Evolutionary conservation across 73 alveolate species (phyloP).

Genomic region (Diophrys sp.): DNA sequence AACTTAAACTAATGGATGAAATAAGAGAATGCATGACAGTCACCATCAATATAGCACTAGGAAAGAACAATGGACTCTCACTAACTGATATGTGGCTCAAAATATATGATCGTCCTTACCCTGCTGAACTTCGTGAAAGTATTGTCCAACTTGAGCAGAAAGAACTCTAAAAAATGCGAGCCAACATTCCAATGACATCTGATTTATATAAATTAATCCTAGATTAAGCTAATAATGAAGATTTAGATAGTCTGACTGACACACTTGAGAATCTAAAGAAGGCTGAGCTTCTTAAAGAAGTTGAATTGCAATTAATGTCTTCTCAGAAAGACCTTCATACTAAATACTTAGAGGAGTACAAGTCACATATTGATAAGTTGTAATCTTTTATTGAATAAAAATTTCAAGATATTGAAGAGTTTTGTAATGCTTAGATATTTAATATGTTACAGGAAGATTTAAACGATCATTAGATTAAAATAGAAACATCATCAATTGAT

Average conservation of each 20-base stretch:
- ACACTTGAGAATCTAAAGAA: background rate
- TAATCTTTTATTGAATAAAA: background rate
- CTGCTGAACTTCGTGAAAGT: background rate
- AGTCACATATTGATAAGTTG: background rate
- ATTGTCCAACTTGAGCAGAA: background rate
- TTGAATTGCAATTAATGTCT: background rate
- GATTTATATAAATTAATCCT: background rate
- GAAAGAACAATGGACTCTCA: background rate
- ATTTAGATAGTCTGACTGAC: background rate
- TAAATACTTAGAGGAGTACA: background rate
- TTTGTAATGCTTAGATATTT: background rate
- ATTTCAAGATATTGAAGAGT: background rate
- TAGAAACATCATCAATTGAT: background rate
- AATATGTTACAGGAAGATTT: background rate
- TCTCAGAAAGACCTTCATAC: background rate
- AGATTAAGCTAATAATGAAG: background rate
- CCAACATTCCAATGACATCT: background rate
- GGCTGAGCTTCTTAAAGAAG: background rate
- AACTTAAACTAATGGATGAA: background rate
- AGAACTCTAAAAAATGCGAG: background rate
- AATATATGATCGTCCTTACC: background rate
- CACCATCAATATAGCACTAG: background rate
- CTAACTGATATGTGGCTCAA: background rate
- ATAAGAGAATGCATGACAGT: background rate
- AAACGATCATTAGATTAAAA: background rate